These are phyloP conservation scores for Psidium guajava DNA, from an alignment of 345 rosid genomes.

Conservation along the genomic window DNA sequence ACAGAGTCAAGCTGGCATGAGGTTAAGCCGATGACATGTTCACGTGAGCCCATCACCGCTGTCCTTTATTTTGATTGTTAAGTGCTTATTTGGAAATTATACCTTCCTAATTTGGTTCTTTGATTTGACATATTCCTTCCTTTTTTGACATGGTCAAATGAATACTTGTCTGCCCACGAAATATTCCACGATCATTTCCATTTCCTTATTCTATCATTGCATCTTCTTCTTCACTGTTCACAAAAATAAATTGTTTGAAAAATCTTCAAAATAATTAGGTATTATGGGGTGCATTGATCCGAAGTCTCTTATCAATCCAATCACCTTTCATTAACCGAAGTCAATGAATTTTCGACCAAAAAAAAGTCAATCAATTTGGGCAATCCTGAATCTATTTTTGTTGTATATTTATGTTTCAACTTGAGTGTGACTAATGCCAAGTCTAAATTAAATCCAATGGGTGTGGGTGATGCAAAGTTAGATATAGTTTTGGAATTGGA, in stretches of 20 bases:
- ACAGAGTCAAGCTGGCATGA: no score
- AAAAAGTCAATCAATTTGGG: background rate
- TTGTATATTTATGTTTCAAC: background rate
- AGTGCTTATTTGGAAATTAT: background rate
- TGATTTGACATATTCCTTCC: background rate
- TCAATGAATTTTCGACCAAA: background rate
- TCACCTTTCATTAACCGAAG: background rate
- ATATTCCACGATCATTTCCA: background rate
- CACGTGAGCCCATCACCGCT: no score
- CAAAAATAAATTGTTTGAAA: background rate
- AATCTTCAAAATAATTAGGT: background rate
- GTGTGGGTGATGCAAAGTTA: background rate
- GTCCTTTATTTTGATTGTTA: background rate
- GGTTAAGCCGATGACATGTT: no score
- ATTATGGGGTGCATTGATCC: background rate
- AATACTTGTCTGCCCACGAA: background rate
- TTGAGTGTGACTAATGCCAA: background rate
- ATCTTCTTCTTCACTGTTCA: background rate
- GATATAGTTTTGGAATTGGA: background rate
- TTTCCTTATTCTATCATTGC: background rate
- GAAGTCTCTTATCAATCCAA: background rate
- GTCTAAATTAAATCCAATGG: background rate
- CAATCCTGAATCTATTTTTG: background rate
- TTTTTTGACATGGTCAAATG: background rate
- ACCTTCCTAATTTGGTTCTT: background rate